A percentile compares a stretch with the other conserved stretches of the same genome.
Evolutionary conservation across 352 stramenopile genomes (phyloP).

Genomic region (Phytopythium chamaehyphon): DNA sequence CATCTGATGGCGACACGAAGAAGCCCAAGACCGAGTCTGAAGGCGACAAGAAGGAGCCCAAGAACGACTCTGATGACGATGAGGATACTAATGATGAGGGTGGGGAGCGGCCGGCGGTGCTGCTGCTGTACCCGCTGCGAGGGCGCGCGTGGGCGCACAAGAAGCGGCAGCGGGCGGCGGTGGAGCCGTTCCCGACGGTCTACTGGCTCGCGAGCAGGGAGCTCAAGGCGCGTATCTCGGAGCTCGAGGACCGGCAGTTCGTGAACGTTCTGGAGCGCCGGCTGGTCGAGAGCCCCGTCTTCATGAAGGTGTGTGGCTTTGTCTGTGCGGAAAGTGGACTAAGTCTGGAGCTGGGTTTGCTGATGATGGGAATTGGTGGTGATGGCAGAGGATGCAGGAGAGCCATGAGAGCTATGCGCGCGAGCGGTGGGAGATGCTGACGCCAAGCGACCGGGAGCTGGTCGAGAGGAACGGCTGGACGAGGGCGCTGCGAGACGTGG

Average conservation of each 20-base stretch:
- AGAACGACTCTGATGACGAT: no score
- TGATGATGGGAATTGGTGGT: constrained; percentile 1
- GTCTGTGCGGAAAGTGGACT: no score
- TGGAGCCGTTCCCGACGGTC: constrained; percentile 66
- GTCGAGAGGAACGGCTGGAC: constrained; percentile 37
- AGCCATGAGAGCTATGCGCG: constrained; percentile 42
- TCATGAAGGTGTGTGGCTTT: constrained; percentile 35
- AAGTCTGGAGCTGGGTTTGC: no score
- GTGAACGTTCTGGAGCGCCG: constrained; percentile 38
- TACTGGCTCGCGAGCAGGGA: constrained; percentile 52
- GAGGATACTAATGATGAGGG: background rate
- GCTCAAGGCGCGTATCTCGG: constrained; percentile 46
- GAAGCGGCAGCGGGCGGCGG: constrained; percentile 43
- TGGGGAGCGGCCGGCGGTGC: constrained; percentile 21
- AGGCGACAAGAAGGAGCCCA: no score
- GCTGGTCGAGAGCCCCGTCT: constrained; percentile 26
- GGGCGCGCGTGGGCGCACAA: constrained; percentile 56
- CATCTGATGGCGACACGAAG: no score
- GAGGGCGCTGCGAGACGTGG: constrained; percentile 40
- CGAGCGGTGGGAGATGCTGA: constrained; percentile 51
- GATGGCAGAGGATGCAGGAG: constrained; percentile 33
- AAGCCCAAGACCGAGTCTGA: no score
- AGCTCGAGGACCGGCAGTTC: constrained; percentile 47
- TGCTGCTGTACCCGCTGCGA: constrained; percentile 57
- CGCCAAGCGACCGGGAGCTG: constrained; percentile 26